These are phyloP conservation scores for Eutrema japonicum DNA, from an alignment of 345 rosid genomes.

Conservation along the genomic window DNA sequence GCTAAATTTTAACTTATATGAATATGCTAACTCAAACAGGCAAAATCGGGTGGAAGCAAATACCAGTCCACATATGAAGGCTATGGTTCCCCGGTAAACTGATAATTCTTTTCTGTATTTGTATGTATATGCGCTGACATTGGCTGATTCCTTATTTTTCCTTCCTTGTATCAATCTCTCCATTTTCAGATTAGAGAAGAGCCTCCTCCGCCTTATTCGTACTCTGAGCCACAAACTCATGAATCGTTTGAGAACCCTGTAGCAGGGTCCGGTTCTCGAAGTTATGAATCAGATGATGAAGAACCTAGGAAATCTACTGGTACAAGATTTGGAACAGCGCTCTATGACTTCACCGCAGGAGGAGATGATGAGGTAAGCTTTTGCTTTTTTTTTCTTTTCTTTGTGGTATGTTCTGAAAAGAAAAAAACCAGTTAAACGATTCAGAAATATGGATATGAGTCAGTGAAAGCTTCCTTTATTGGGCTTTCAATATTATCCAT, in stretches of 20 bases:
- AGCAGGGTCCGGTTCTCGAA: constrained; percentile 61
- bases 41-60: constrained; percentile 61
- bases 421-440: background rate
- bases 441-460: background rate
- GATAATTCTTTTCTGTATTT: constrained; percentile 11
- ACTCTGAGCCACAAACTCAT: constrained; percentile 57
- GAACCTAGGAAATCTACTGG: constrained; percentile 64
- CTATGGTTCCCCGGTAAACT: constrained; percentile 68
- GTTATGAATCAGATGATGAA: constrained; percentile 70
- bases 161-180: background rate
- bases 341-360: constrained; percentile 97
- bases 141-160: constrained; percentile 5
- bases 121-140: constrained; percentile 14
- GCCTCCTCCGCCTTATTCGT: constrained; percentile 86
- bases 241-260: constrained; percentile 84
- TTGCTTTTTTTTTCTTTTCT: background rate
- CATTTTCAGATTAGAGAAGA: constrained; percentile 81
- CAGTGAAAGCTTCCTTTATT: background rate
- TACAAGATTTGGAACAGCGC: constrained; percentile 75
- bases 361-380: constrained; percentile 96
- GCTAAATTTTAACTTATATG: constrained; percentile 5
- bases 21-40: constrained; percentile 50
- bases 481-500: background rate
- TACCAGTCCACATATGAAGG: constrained; percentile 69
- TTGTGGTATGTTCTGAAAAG: background rate